phyloP scores from a whole-genome alignment of 495 filamentous ascomycete species.

The Xylaria cubensis region DNA sequence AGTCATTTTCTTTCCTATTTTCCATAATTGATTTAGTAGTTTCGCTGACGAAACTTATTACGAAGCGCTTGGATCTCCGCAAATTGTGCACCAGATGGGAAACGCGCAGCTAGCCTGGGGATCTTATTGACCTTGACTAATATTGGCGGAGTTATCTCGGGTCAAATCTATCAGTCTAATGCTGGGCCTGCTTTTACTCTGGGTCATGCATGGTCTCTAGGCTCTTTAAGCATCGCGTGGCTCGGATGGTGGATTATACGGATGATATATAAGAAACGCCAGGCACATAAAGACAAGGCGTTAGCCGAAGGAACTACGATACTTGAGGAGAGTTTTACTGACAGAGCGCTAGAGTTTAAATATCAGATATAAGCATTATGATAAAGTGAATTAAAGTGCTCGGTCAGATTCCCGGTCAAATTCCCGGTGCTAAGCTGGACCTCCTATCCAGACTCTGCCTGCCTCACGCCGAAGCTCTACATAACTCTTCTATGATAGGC shows the following conservation, averaged over 20 bases:
- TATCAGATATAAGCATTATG: constrained; percentile 35
- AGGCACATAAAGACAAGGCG: constrained; percentile 30
- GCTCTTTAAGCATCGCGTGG: constrained; percentile 36
- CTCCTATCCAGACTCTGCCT: neutral
- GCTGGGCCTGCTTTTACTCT: constrained; percentile 41
- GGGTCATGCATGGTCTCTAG: constrained; percentile 42
- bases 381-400: neutral
- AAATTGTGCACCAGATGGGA: constrained; percentile 51
- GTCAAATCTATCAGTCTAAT: constrained; percentile 42
- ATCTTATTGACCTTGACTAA: constrained; percentile 49
- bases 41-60: neutral
- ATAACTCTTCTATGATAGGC: constrained; percentile 39
- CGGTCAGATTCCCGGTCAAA: neutral
- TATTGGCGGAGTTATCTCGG: constrained; percentile 47
- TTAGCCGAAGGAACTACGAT: constrained; percentile 20
- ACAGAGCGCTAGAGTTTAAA: constrained; percentile 37
- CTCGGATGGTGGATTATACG: constrained; percentile 37
- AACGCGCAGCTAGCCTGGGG: constrained; percentile 50
- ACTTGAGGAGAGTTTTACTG: constrained; percentile 28
- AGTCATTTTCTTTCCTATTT: neutral
- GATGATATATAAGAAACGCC: constrained; percentile 35
- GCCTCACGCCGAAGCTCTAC: neutral
- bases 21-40: neutral
- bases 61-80: constrained; percentile 60
- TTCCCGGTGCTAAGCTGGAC: neutral